phyloP scores from a whole-genome alignment of 2,329 filamentous ascomycete genomes.

The Bipolaris victoriae region DNA sequence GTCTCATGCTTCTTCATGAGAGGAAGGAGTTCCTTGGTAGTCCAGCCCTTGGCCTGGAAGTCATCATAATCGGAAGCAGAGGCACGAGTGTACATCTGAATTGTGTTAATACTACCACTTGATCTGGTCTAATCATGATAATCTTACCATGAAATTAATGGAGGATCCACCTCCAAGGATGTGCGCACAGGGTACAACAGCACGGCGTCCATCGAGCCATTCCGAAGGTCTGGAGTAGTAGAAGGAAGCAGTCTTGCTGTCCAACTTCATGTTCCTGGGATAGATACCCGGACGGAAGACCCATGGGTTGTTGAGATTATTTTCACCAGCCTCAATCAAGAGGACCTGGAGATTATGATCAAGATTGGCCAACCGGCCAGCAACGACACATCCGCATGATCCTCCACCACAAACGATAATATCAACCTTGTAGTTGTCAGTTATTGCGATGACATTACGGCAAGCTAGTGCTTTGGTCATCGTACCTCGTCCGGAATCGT shows the following conservation, averaged over 20 bases:
- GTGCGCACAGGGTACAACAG: slow-evolving; percentile 76
- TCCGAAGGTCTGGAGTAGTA: slow-evolving; percentile 78
- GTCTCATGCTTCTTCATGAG: slow-evolving; percentile 84
- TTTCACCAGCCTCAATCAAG: slow-evolving; percentile 74
- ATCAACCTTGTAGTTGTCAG: slow-evolving; percentile 59
- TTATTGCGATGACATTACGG: not conserved
- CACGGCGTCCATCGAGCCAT: slow-evolving; percentile 72
- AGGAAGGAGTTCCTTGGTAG: slow-evolving; percentile 74
- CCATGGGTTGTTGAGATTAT: slow-evolving; percentile 77
- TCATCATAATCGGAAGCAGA: slow-evolving; percentile 78
- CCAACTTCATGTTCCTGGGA: slow-evolving; percentile 78
- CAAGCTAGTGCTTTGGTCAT: not conserved
- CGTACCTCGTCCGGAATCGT: slow-evolving; percentile 70
- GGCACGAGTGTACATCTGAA: slow-evolving; percentile 76
- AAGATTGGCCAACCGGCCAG: slow-evolving; percentile 70
- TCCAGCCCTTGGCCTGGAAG: slow-evolving; percentile 81
- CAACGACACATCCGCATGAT: slow-evolving; percentile 63
- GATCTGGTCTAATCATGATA: too few species aligned
- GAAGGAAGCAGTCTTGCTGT: slow-evolving; percentile 82
- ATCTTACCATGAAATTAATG: slow-evolving; percentile 74
- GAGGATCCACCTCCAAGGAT: slow-evolving; percentile 74
- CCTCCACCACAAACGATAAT: slow-evolving; percentile 81
- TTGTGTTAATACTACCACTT: not conserved
- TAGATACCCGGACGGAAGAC: slow-evolving; percentile 78
- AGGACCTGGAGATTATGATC: slow-evolving; percentile 75